A percentile compares a stretch with the other conserved stretches of the same genome.
Conservation (phyloP, 2,329 filamentous ascomycete genomes). For the Endothia cerciana region DNA sequence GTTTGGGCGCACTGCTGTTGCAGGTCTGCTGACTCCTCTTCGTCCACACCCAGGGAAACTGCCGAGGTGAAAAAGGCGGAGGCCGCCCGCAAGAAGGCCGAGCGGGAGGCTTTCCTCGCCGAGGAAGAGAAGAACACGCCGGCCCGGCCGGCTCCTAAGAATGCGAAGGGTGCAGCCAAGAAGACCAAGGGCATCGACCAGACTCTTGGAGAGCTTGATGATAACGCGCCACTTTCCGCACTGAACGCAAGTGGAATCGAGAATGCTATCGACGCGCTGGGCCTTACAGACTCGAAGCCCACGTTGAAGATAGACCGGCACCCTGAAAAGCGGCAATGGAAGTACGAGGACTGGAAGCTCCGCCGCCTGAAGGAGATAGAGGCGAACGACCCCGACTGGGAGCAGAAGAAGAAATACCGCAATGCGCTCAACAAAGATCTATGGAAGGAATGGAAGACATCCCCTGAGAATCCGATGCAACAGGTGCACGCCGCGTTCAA, state of each 20-base stretch:
- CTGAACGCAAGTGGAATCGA: slow-evolving; percentile 89
- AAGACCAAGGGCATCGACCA: slow-evolving; percentile 73
- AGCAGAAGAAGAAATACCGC: neutral
- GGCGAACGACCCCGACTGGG: neutral
- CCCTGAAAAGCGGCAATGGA: slow-evolving; percentile 73
- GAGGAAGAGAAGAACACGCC: slow-evolving; percentile 76
- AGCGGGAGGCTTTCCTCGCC: slow-evolving; percentile 79
- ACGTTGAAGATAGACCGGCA: slow-evolving; percentile 69
- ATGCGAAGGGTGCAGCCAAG: slow-evolving; percentile 70
- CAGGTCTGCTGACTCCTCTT: neutral
- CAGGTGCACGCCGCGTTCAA: slow-evolving; percentile 79
- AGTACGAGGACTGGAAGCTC: slow-evolving; percentile 82
- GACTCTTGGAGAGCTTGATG: slow-evolving; percentile 66
- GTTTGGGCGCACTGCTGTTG: too few relatives aligned
- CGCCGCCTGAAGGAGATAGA: neutral
- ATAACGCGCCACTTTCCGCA: slow-evolving; percentile 54
- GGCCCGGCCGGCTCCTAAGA: slow-evolving; percentile 65
- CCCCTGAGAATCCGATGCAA: slow-evolving; percentile 94
- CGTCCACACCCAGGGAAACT: slow-evolving; percentile 64
- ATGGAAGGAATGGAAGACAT: slow-evolving; percentile 91
- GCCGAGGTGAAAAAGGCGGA: slow-evolving; percentile 85
- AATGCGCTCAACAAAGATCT: slow-evolving; percentile 52
- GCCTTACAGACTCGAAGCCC: slow-evolving; percentile 52
- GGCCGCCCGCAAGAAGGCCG: slow-evolving; percentile 85
- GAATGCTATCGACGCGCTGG: slow-evolving; percentile 87